A percentile compares a stretch with the other conserved stretches of the same genome.
Evolutionary conservation across 1,139 yeast species (phyloP).

Genomic region (Saccharomycopsis phalli): DNA sequence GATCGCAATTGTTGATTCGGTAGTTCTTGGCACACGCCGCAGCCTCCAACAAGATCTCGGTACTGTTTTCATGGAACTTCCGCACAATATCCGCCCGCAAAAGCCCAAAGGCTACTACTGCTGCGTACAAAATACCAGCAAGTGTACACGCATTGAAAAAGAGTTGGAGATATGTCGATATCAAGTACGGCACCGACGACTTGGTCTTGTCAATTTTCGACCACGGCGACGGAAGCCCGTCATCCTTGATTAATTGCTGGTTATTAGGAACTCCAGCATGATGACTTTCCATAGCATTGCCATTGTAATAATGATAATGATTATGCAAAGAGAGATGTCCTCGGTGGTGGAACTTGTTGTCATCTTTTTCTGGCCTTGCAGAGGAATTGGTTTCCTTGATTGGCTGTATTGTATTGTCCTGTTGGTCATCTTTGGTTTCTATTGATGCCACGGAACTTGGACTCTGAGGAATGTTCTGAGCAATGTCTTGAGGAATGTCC

Average conservation of each 20-base stretch:
- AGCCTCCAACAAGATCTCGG: slow-evolving; percentile 33
- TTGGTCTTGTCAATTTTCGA: slow-evolving; percentile 23
- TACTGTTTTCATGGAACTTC: slow-evolving; percentile 27
- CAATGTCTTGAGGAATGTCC: slow-evolving; percentile 1
- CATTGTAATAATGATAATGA: slow-evolving; percentile 37
- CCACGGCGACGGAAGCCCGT: slow-evolving; percentile 44
- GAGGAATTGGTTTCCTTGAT: too few species aligned
- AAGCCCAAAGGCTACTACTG: slow-evolving; percentile 36
- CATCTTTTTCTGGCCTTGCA: not conserved
- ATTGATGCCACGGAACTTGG: not conserved
- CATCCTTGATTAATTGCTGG: slow-evolving; percentile 1
- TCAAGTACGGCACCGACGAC: slow-evolving; percentile 37
- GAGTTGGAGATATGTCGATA: slow-evolving; percentile 53
- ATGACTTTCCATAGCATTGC: not conserved
- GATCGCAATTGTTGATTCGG: slow-evolving; percentile 46
- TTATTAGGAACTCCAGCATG: not conserved
- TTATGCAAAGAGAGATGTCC: slow-evolving; percentile 20
- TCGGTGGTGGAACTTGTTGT: not conserved
- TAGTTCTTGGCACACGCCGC: slow-evolving; percentile 44
- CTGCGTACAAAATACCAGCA: slow-evolving; percentile 34
- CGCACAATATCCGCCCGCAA: slow-evolving; percentile 42
- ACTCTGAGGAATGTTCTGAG: not conserved
- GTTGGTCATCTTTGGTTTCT: too few species aligned
- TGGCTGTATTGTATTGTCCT: not conserved
- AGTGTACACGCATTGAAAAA: slow-evolving; percentile 39